These are phyloP conservation scores for Phialophora verrucosa DNA, from an alignment of 2,329 filamentous ascomycete genomes.

Conservation along the genomic window DNA sequence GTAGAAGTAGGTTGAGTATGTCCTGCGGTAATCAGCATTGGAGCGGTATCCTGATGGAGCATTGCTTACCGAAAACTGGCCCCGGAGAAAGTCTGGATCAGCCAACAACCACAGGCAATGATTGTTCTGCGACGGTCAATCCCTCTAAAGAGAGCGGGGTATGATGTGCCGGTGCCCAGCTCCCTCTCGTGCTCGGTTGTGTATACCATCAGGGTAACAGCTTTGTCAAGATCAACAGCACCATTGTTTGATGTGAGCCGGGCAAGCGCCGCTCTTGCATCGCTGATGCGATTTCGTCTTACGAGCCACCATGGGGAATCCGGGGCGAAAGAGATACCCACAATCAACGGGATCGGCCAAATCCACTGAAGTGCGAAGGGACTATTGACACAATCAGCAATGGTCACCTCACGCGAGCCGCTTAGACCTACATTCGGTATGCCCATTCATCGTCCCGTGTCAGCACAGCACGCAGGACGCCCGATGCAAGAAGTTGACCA, in stretches of 20 bases:
- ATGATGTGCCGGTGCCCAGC: conserved; percentile 35
- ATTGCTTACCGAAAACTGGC: conserved; percentile 3
- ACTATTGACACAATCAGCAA: conserved; percentile 25
- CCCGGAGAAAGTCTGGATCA: conserved; percentile 42
- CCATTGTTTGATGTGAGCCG: conserved; percentile 39
- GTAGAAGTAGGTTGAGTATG: conserved; percentile 55
- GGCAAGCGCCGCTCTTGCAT: conserved; percentile 43
- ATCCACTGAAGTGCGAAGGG: conserved; percentile 54
- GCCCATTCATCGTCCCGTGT: conserved; percentile 40
- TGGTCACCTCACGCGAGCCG: not conserved
- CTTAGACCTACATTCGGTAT: conserved; percentile 40
- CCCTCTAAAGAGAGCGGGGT: conserved; percentile 43
- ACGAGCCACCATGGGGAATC: conserved; percentile 49
- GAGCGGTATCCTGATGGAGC: not conserved
- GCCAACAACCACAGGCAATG: conserved; percentile 47
- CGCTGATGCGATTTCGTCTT: conserved; percentile 43
- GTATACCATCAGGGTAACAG: conserved; percentile 46
- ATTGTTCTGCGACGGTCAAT: conserved; percentile 48
- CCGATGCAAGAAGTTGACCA: conserved; percentile 46
- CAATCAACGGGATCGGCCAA: conserved; percentile 54
- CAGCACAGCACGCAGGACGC: conserved; percentile 42
- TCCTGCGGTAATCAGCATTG: not conserved
- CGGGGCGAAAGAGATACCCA: conserved; percentile 50
- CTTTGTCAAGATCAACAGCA: conserved; percentile 39
- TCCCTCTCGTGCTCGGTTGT: conserved; percentile 45